phyloP scores from a whole-genome alignment of 495 filamentous ascomycete species.

The Penicilliopsis zonata region DNA sequence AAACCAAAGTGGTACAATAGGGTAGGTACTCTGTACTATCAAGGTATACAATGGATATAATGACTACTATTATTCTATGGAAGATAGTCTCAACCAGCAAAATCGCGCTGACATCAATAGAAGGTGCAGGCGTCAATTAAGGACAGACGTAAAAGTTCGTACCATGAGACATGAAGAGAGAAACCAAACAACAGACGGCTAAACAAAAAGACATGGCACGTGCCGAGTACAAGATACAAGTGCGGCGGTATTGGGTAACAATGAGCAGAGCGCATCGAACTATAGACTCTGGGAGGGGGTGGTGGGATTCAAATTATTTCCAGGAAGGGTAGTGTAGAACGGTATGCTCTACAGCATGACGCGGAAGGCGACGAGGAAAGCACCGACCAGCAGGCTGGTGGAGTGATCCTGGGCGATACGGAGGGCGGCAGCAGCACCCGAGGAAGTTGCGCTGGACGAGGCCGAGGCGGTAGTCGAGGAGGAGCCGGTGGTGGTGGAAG shows the following conservation, averaged over 20 bases:
- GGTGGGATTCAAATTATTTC: conserved; percentile 1
- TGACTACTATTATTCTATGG: too few relatives aligned
- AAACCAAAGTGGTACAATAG: too few relatives aligned
- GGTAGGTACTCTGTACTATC: too few relatives aligned
- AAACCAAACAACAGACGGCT: not conserved
- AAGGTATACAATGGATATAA: not conserved
- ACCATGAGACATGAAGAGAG: conserved; percentile 7
- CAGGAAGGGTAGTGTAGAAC: not conserved
- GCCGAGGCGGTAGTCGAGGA: conserved; percentile 7
- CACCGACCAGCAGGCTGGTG: conserved; percentile 35
- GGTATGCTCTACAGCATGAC: conserved; percentile 30
- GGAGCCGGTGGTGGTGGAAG: conserved; percentile 5
- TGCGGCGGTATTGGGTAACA: not conserved
- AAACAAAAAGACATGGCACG: conserved; percentile 1
- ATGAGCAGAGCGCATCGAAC: too few relatives aligned
- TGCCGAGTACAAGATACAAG: not conserved
- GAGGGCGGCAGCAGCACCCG: conserved; percentile 20
- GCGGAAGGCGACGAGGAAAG: conserved; percentile 34
- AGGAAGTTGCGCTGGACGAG: conserved; percentile 16
- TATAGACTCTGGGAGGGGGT: not conserved
- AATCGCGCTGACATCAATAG: not conserved
- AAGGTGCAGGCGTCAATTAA: conserved; percentile 1
- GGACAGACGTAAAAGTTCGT: conserved; percentile 2
- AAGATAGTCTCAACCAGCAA: too few relatives aligned
- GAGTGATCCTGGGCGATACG: conserved; percentile 34